Evolutionary conservation across 2,329 filamentous ascomycete species (phyloP), one percentile per base, ranked within the genome.

Genomic region (Colletotrichum sp.): DNA sequence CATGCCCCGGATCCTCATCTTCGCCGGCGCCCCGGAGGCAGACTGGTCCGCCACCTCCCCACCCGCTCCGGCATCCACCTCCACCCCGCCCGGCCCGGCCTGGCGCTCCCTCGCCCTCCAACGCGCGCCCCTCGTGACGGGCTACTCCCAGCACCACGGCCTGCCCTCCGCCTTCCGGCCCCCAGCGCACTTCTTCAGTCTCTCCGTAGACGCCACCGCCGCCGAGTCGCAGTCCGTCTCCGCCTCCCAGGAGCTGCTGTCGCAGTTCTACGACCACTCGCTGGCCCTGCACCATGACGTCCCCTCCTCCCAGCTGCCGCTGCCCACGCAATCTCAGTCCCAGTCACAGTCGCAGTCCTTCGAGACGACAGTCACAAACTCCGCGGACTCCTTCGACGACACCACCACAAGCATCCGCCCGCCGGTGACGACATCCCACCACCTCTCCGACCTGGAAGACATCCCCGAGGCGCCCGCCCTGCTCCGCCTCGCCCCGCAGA

Each of bases 231-330:
- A 34, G 16, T 14, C 59, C 55, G 16, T 7, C 12, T 12, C 55
- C 14, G 48, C n/a, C 7, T 76, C 74, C 16, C 74, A 76, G 55
- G 64, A 71, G 18, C 77, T 87, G 0, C 83, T 93, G 5, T 89
- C 90, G 5, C 89, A 92, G 72, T 97, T 97, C 82, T 94, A 95
- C 79, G 91, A 97, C 77, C 92, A 96, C 79, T 97, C 95, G 0
- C 89, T 97, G 64, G 90, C 92, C 3, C 85, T 93, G 16, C 92
- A 97, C 81, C 89, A 94, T 77, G 90, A 92, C 16, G 83, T 94
- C 5, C 84, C 90, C 2, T 94, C 92, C 0, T 94, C 93, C 2
- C 90, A 94, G 75, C 85, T 93, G 21, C 76, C 74, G 9, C 58
- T 26, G 12, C 69, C 56, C 18, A 18, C 69, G n/a, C 36, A 56